Conservation (phyloP, 169 alveolate species). For the Ichthyophthirius multifiliis region DNA sequence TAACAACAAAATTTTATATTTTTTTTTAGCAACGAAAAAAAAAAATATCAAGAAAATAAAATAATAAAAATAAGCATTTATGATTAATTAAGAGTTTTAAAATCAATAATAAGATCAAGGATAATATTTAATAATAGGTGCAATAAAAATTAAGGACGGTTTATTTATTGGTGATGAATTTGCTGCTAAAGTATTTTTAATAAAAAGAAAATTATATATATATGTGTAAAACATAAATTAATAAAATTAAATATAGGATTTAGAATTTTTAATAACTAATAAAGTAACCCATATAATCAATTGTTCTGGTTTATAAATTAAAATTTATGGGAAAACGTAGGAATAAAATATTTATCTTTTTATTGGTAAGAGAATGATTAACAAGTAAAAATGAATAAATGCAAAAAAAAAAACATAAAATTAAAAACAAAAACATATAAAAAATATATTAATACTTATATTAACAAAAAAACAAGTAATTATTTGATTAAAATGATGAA, state of each 20-base stretch:
- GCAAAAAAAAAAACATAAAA: background rate
- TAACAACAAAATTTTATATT: no score
- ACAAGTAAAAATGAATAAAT: slow-evolving; percentile 38
- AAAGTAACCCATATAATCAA: slow-evolving; percentile 88
- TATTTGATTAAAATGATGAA: slow-evolving; percentile 77
- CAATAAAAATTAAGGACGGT: slow-evolving; percentile 85
- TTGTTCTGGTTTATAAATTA: slow-evolving; percentile 85
- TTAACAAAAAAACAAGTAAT: slow-evolving; percentile 25
- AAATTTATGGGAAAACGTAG: slow-evolving; percentile 88
- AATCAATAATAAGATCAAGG: no score
- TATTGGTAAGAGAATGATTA: slow-evolving; percentile 86
- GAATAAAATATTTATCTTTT: slow-evolving; percentile 83
- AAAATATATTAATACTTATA: background rate
- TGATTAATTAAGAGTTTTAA: no score
- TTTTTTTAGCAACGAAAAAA: no score
- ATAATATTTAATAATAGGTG: slow-evolving; percentile 63
- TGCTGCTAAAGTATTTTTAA: slow-evolving; percentile 72
- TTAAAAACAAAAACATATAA: slow-evolving; percentile 3
- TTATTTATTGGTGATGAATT: slow-evolving; percentile 84
- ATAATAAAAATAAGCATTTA: no score
- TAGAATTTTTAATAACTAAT: slow-evolving; percentile 80
- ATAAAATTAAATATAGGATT: slow-evolving; percentile 45
- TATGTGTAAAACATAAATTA: no score
- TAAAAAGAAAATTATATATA: no score
- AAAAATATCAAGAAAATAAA: no score